These are phyloP conservation scores for Claviceps pazoutovae DNA, from an alignment of 2,329 filamentous ascomycete species.

Conservation along the genomic window DNA sequence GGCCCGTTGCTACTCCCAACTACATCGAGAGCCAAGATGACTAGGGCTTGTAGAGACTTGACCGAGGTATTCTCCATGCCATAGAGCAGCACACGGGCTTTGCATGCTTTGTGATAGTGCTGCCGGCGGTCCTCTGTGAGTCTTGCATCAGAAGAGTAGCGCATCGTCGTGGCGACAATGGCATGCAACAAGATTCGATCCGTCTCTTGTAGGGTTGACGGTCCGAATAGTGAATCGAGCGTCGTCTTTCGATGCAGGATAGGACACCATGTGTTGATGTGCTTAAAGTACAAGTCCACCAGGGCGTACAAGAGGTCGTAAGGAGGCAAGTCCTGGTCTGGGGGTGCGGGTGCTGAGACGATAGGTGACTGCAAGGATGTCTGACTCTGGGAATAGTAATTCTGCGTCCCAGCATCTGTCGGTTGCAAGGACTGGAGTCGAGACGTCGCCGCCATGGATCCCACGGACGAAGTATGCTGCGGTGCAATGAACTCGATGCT, in stretches of 20 bases:
- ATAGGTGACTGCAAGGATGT: neutral
- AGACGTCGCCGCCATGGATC: constrained; percentile 25
- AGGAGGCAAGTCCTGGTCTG: constrained; percentile 55
- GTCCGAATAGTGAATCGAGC: constrained; percentile 67
- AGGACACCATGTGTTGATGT: constrained; percentile 75
- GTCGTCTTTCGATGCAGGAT: constrained; percentile 79
- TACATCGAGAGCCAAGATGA: constrained; percentile 74
- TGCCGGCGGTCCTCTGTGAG: constrained; percentile 59
- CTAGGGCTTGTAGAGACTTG: constrained; percentile 72
- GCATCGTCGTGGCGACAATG: constrained; percentile 76
- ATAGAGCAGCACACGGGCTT: constrained; percentile 75
- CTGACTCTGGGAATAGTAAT: constrained; percentile 26
- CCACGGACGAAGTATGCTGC: constrained; percentile 23
- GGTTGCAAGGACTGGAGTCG: constrained; percentile 22
- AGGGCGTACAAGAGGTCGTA: constrained; percentile 61
- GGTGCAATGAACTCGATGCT: constrained; percentile 36
- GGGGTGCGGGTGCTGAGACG: constrained; percentile 8
- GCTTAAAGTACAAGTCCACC: constrained; percentile 65
- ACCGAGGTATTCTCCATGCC: constrained; percentile 84
- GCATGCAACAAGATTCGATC: constrained; percentile 75
- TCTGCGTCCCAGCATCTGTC: constrained; percentile 29
- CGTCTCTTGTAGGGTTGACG: constrained; percentile 60
- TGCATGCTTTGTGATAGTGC: constrained; percentile 67
- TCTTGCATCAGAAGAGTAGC: constrained; percentile 65
- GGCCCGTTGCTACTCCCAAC: constrained; percentile 80